These are phyloP conservation scores for Neurospora sp. DNA, from an alignment of 2,329 filamentous ascomycete species.

Conservation along the genomic window DNA sequence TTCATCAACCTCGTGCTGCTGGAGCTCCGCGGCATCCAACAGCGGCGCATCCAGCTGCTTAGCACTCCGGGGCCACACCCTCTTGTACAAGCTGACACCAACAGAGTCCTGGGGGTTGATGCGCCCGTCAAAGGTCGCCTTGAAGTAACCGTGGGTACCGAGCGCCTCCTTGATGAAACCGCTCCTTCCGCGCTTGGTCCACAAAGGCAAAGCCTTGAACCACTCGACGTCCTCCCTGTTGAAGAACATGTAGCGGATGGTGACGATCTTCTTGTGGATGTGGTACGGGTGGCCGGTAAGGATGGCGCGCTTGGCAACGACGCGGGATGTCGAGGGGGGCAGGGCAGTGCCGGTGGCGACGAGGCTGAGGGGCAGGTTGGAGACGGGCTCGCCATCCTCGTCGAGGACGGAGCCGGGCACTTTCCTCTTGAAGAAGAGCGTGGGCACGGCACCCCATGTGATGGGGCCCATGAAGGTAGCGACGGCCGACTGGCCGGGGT, in stretches of 20 bases:
- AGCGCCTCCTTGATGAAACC: conserved; percentile 91
- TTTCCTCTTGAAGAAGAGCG: conserved; percentile 71
- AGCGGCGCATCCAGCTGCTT: conserved; percentile 33
- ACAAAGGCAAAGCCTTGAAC: conserved; percentile 94
- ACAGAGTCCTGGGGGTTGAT: conserved; percentile 95
- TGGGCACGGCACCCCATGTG: conserved; percentile 85
- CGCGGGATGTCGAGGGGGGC: conserved; percentile 62
- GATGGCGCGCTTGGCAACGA: conserved; percentile 89
- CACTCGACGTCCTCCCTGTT: conserved; percentile 88
- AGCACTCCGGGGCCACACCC: conserved; percentile 69
- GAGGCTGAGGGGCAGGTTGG: conserved; percentile 51
- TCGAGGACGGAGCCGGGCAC: conserved; percentile 32
- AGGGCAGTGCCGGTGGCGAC: conserved; percentile 82
- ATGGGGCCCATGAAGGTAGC: conserved; percentile 84
- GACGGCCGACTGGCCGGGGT: conserved; percentile 81
- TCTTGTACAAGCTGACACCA: conserved; percentile 80
- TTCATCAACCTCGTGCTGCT: conserved; percentile 16
- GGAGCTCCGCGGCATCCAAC: conserved; percentile 18
- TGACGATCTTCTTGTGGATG: conserved; percentile 96
- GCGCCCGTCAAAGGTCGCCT: conserved; percentile 91
- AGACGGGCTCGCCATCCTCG: conserved; percentile 25
- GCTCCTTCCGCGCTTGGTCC: conserved; percentile 80
- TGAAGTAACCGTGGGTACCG: conserved; percentile 99
- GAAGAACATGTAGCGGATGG: conserved; percentile 99
- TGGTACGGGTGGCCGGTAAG: conserved; percentile 96